These are phyloP conservation scores for Tetrahymena thermophila DNA, from an alignment of 73 alveolate species.

Conservation along the genomic window DNA sequence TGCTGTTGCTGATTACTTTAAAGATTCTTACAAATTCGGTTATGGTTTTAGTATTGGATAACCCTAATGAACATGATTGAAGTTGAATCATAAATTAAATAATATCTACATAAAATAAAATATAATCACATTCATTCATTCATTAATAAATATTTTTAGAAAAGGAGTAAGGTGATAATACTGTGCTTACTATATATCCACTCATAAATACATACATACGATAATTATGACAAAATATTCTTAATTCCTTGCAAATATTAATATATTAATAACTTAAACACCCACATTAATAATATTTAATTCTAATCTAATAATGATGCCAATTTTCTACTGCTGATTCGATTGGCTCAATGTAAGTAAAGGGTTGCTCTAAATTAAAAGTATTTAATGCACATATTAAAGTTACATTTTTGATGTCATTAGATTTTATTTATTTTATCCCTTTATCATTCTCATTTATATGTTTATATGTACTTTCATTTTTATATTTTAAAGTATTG, in stretches of 20 bases:
- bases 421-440: neutral
- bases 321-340: neutral
- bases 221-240: neutral
- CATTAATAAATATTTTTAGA: neutral
- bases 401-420: neutral
- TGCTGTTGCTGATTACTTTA: conserved; percentile 41
- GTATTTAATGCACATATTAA: neutral
- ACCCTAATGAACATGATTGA: neutral
- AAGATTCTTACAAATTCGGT: conserved; percentile 44
- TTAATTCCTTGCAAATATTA: neutral
- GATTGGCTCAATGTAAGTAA: neutral
- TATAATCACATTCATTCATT: neutral
- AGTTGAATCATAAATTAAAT: neutral
- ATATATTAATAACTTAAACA: neutral
- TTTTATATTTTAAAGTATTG: neutral
- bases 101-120: neutral
- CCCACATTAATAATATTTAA: neutral
- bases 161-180: neutral
- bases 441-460: neutral
- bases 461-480: neutral
- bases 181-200: neutral
- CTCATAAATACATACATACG: neutral
- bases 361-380: neutral
- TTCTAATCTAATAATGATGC: neutral
- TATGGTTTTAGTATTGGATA: conserved; percentile 37